Percentiles rank a stretch among this genome's conserved stretches.
Evolutionary conservation across 192 early-diverging fungal genomes (phyloP).

Genomic region (Coemansia sp.): DNA sequence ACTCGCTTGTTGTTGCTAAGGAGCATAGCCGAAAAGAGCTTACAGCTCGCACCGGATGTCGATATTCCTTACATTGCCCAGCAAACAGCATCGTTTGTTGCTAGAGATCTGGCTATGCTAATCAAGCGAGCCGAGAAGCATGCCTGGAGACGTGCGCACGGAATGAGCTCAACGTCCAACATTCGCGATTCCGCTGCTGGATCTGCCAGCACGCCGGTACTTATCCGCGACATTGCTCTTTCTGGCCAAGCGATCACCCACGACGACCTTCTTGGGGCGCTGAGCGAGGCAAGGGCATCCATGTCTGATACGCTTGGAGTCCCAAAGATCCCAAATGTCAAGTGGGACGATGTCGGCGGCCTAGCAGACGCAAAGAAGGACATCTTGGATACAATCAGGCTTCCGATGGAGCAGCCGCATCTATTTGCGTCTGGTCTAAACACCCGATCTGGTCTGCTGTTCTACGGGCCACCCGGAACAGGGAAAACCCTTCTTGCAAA

Average conservation of each 20-base stretch:
- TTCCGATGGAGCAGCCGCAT: slow-evolving; percentile 94
- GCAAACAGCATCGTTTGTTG: slow-evolving; percentile 90
- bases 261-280: slow-evolving; percentile 76
- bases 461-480: slow-evolving; percentile 98
- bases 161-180: background rate
- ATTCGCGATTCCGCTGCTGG: background rate
- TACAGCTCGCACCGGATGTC: slow-evolving; percentile 74
- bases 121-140: slow-evolving; percentile 69
- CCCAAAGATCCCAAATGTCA: slow-evolving; percentile 97
- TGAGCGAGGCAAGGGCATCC: slow-evolving; percentile 72
- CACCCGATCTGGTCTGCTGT: slow-evolving; percentile 87
- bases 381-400: slow-evolving; percentile 93
- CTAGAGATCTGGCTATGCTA: slow-evolving; percentile 78
- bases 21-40: slow-evolving; percentile 46
- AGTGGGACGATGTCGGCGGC: slow-evolving; percentile 98
- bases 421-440: slow-evolving; percentile 93
- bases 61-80: slow-evolving; percentile 71
- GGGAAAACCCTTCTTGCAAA: slow-evolving; percentile 99
- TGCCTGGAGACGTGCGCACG: slow-evolving; percentile 58
- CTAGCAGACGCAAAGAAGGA: slow-evolving; percentile 87
- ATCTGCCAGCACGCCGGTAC: slow-evolving; percentile 3
- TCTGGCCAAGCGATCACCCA: slow-evolving; percentile 76
- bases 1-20: slow-evolving; percentile 66
- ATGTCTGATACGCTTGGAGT: slow-evolving; percentile 94
- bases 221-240: slow-evolving; percentile 57